A percentile compares a stretch with the other conserved stretches of the same genome.
Conservation (phyloP, 176 grass and related monocot genomes). For the Zizania latifolia region DNA sequence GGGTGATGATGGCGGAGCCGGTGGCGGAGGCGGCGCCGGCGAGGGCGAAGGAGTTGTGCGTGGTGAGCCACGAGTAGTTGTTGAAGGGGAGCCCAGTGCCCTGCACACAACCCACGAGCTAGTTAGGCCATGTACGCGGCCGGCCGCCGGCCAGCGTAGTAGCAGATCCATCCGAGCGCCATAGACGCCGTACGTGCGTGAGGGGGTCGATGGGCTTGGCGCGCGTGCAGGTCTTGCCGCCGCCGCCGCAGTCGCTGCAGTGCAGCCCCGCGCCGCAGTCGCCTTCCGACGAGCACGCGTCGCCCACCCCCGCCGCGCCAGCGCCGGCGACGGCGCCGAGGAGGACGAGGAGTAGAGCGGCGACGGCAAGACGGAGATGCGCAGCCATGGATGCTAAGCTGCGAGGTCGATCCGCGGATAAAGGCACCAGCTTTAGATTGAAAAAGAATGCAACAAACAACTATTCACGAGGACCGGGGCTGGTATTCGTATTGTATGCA, state of each 20-base stretch:
- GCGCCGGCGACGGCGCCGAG: background rate
- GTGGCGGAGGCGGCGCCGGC: constrained; percentile 40
- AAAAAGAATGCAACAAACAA: no score
- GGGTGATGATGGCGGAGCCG: constrained; percentile 24
- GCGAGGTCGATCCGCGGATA: background rate
- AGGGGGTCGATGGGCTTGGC: constrained; percentile 46
- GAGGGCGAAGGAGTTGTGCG: constrained; percentile 86
- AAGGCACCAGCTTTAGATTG: background rate
- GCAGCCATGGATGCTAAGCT: background rate
- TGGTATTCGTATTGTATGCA: no score
- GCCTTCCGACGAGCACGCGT: constrained; percentile 38
- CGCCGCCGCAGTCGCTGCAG: constrained; percentile 57
- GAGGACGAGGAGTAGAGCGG: background rate
- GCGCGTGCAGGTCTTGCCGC: constrained; percentile 53
- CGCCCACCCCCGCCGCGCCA: constrained; percentile 35
- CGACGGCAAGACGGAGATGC: background rate
- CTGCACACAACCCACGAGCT: background rate
- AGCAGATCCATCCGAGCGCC: background rate
- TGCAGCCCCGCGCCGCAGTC: constrained; percentile 53
- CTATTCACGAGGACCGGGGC: no score
- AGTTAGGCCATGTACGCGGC: no score
- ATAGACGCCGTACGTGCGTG: constrained; percentile 10
- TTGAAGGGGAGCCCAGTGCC: constrained; percentile 68
- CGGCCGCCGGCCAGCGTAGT: background rate
- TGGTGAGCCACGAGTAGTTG: constrained; percentile 89